These are phyloP conservation scores for Mariannaea elegans DNA, from an alignment of 2,329 filamentous ascomycete genomes.

Conservation along the genomic window DNA sequence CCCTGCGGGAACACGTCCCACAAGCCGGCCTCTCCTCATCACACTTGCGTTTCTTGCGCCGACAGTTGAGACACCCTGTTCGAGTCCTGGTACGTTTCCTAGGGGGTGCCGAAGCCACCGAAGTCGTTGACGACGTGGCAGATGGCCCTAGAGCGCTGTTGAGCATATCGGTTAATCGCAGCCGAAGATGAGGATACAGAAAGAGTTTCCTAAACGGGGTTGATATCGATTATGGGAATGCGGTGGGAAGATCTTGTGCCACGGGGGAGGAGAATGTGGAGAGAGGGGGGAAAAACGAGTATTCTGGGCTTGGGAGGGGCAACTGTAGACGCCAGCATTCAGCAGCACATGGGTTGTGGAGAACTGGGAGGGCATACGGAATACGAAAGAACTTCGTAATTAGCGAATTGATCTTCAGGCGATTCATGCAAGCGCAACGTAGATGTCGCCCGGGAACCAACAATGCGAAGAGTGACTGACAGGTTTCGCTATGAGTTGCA, in stretches of 20 bases:
- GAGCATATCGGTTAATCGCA: conserved; percentile 33
- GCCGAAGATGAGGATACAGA: conserved; percentile 17
- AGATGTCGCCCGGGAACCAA: background rate
- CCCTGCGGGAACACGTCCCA: conserved; percentile 45
- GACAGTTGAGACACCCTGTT: conserved; percentile 50
- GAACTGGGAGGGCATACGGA: background rate
- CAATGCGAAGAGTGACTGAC: background rate
- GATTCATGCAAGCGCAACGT: background rate
- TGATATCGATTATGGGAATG: background rate
- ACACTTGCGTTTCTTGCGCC: conserved; percentile 51
- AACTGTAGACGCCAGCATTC: conserved; percentile 21
- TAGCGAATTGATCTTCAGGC: background rate
- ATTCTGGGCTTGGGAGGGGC: conserved; percentile 16
- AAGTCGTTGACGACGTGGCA: background rate
- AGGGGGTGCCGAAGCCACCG: conserved; percentile 8
- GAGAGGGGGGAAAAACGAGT: background rate
- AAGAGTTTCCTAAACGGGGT: conserved; percentile 6
- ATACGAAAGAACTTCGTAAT: background rate
- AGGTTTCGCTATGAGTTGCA: background rate
- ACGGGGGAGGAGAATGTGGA: conserved; percentile 2
- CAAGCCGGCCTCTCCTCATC: conserved; percentile 48
- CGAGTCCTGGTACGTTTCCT: conserved; percentile 46
- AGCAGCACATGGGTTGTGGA: background rate
- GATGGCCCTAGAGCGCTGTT: conserved; percentile 12
- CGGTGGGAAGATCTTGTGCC: background rate